Base-by-base conservation (phyloP, 768 basidiomycete genomes). In the Scleroderma citrinum region DNA sequence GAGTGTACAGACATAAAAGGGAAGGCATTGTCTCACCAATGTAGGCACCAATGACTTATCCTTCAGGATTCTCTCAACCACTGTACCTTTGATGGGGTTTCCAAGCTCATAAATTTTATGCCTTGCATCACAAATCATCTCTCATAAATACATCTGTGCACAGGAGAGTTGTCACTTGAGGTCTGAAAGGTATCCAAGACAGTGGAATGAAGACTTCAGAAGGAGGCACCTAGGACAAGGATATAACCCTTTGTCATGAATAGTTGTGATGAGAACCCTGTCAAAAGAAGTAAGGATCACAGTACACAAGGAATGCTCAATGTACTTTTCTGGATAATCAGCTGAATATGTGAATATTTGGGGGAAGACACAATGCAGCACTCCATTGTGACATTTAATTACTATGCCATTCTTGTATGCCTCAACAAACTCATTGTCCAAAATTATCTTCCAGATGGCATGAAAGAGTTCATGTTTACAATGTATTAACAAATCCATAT, bases 321-420 rank as follows among this genome's bases (percentile, higher is more conserved):
- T n/a, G n/a, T n/a, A 69, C 70, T 72, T 72, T 21, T 72, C 68
- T 0, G 69, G 69, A 36, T 71, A 71, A 43, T 71, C 65, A 0
- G 65, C 66, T 3, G 64, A 62, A 38, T 70, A 70, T 1, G 65
- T 67, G 23, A 70, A 63, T 0, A 70, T 56, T 0, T 57, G 49
- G 3, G 62, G 62, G 31, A 58, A 70, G 1, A 67, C 43, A 14
- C 56, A 44, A n/a, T n/a, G 0, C 56, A 39, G 14, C 8, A 54
- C 43, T 11, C 61, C 60, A 46, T 67, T 60, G 5, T 42, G 26
- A 30, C 64, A 67, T 3, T 12, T 36, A 6, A 63, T 47, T 0
- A 64, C 58, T 1, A 64, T 57, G 0, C 65, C 63, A 44, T 63
- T 35, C 20, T 7, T 5, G 20, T 64, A 66, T 1, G 58, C 58